Evolutionary conservation across 192 early-diverging fungal species (phyloP).

Genomic region (Coemansia asiatica): DNA sequence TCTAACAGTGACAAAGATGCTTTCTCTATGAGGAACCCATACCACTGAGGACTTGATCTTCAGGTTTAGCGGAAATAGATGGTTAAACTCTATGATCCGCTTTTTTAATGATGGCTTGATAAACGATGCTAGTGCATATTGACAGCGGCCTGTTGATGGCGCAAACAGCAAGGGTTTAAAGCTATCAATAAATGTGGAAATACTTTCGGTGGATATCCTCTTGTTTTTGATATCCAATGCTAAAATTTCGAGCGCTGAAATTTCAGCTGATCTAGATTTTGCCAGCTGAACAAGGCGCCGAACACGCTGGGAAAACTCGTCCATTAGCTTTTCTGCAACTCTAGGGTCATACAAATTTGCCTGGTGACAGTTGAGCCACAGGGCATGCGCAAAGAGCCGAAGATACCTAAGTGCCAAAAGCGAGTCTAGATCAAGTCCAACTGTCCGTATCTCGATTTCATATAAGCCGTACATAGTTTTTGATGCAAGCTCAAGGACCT

Average conservation of each 20-base stretch:
- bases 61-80: constrained; percentile 41
- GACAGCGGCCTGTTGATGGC: constrained; percentile 19
- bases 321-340: constrained; percentile 20
- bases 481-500: constrained; percentile 13
- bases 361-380: constrained; percentile 27
- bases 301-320: constrained; percentile 26
- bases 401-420: constrained; percentile 21
- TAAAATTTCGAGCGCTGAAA: constrained; percentile 10
- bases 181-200: constrained; percentile 6
- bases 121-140: constrained; percentile 19
- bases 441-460: constrained; percentile 23
- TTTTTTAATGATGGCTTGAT: background rate
- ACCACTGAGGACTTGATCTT: constrained; percentile 13
- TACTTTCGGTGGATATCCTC: background rate
- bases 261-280: background rate
- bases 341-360: constrained; percentile 12
- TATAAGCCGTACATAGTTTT: constrained; percentile 31
- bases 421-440: constrained; percentile 26
- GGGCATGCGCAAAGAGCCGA: constrained; percentile 38
- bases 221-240: background rate
- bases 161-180: constrained; percentile 28
- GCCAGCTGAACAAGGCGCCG: constrained; percentile 4
- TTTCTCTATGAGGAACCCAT: constrained; percentile 26
- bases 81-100: constrained; percentile 34
- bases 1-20: constrained; percentile 15